Conservation (phyloP, 1,139 yeast species). For the Yamadazyma buinensis region DNA sequence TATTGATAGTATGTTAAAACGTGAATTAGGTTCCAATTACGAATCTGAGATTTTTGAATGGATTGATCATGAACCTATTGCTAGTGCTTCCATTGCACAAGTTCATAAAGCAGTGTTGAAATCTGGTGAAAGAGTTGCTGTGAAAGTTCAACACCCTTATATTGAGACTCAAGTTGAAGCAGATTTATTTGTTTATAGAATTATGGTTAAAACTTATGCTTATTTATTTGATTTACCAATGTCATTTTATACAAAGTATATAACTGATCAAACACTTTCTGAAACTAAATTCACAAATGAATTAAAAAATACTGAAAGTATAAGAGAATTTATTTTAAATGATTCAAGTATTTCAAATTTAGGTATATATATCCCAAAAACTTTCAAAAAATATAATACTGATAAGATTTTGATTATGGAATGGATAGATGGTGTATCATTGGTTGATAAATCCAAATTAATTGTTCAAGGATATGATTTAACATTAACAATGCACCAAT, state of each 20-base stretch:
- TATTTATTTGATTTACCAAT: slow-evolving; percentile 63
- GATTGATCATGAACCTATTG: slow-evolving; percentile 54
- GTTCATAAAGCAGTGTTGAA: slow-evolving; percentile 56
- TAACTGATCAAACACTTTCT: slow-evolving; percentile 52
- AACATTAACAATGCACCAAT: slow-evolving; percentile 44
- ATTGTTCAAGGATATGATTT: slow-evolving; percentile 39
- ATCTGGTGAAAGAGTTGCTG: slow-evolving; percentile 55
- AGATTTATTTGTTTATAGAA: slow-evolving; percentile 56
- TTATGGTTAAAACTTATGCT: slow-evolving; percentile 53
- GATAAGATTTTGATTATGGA: slow-evolving; percentile 58
- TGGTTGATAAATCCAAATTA: slow-evolving; percentile 45
- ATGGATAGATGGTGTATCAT: slow-evolving; percentile 71
- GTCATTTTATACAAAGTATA: slow-evolving; percentile 51
- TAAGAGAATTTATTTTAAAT: slow-evolving; percentile 17
- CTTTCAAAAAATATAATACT: slow-evolving; percentile 44
- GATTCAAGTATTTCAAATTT: slow-evolving; percentile 21
- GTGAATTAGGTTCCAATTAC: slow-evolving; percentile 45
- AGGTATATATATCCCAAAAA: slow-evolving; percentile 46
- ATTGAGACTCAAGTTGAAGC: slow-evolving; percentile 53
- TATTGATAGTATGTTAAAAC: slow-evolving; percentile 42
- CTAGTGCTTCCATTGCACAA: slow-evolving; percentile 74
- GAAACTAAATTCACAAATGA: slow-evolving; percentile 65
- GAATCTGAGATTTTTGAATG: slow-evolving; percentile 40
- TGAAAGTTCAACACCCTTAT: slow-evolving; percentile 65
- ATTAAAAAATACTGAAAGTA: slow-evolving; percentile 42